Evolutionary conservation across 352 stramenopile genomes (phyloP).

Genomic region (Salisapilia sapeloensis): DNA sequence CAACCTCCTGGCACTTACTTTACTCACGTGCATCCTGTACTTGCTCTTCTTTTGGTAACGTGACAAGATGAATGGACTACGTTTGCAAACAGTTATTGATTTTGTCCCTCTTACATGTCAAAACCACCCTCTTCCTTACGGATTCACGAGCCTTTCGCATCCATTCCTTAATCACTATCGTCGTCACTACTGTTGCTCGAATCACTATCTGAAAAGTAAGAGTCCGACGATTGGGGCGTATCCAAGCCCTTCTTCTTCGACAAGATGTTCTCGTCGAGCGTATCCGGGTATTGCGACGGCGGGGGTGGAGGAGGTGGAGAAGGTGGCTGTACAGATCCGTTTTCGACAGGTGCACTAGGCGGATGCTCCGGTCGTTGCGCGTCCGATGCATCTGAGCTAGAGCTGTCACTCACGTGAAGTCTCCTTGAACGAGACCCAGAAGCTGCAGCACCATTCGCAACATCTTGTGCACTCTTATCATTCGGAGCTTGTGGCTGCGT

Average conservation of each 20-base stretch:
- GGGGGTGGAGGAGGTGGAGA: constrained; percentile 7
- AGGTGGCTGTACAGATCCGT: constrained; percentile 5
- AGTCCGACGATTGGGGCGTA: constrained; percentile 78
- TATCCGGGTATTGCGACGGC: background rate
- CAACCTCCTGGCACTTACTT: constrained; percentile 54
- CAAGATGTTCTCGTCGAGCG: constrained; percentile 2
- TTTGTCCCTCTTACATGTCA: no score
- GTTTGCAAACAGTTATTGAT: no score
- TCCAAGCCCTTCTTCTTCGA: no score
- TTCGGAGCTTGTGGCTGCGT: background rate
- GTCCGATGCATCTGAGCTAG: constrained; percentile 36
- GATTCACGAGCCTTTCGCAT: background rate
- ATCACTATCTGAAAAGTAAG: constrained; percentile 63
- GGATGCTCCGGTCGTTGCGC: constrained; percentile 12
- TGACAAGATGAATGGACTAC: background rate
- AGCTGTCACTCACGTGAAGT: constrained; percentile 41
- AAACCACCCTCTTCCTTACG: no score
- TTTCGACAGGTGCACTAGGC: constrained; percentile 2
- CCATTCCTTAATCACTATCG: constrained; percentile 18
- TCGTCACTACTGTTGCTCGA: constrained; percentile 26
- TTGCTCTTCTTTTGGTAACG: constrained; percentile 48
- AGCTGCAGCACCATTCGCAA: background rate
- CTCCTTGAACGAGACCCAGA: constrained; percentile 6
- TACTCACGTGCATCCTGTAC: constrained; percentile 45
- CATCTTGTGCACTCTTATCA: no score